Evolutionary conservation across 2,329 filamentous ascomycete species (phyloP), one percentile per base, ranked within the genome.

Genomic region (Metarhizium guizhouense): DNA sequence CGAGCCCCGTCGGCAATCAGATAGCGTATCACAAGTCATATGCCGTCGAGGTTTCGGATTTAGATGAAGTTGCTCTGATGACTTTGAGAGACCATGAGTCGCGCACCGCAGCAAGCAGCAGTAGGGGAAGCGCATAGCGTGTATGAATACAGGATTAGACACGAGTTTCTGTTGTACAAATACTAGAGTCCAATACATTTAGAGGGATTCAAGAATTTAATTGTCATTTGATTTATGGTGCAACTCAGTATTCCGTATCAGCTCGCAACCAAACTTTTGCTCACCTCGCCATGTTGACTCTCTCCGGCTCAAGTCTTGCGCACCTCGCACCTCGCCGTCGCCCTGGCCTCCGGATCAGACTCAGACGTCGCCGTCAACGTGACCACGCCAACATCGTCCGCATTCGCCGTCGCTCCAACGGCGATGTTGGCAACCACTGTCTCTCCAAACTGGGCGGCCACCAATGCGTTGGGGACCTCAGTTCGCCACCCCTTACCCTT

Each of bases 401-500:
- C 25, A 25, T 25, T 25, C 25, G 4, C 25, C 25, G 25, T 25
- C 25, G 25, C 25, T 4, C 25, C 25, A 25, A 25, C 25, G 25
- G 25, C 25, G 25, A 25, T 4, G 25, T 25, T 25, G 25, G 25
- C 25, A 25, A 25, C 25, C 25, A 25, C 25, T 25, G 25, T 25
- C 25, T 25, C 25, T 25, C 25, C 25, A 25, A 25, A 25, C 4
- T 25, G 4, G 25, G 25, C 25, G 25, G 25, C 25, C 25, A 25
- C 25, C 25, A 25, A 25, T 25, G 25, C 25, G 25, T 25, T 75
- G 11, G 70, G 67, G 16, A 80, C 54, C 54, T 69, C 74, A 1
- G 76, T 72, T 8, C 64, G 66, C 77, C 77, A 80, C 0, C 78
- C 77, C 2, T 69, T 63, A 13, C 72, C 73, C 6, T 74, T 68